phyloP scores from a whole-genome alignment of 2,329 filamentous ascomycete species.

The Metarhizium sp. region DNA sequence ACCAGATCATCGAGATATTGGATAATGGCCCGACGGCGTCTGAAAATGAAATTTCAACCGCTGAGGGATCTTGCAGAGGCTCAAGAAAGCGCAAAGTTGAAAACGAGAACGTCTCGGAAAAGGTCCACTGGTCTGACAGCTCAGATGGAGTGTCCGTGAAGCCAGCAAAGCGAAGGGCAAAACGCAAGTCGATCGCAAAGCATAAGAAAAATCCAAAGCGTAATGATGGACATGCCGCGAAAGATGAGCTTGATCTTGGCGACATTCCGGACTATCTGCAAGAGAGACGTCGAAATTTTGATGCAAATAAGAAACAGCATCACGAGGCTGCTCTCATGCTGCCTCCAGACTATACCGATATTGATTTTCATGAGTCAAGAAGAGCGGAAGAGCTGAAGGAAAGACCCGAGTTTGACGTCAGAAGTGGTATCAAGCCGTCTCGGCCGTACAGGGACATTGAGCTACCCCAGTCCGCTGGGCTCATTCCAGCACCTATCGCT shows the following conservation, averaged over 20 bases:
- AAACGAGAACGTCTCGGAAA: conserved; percentile 27
- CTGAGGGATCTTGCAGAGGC: conserved; percentile 3
- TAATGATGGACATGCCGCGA: conserved; percentile 26
- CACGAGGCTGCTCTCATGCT: conserved; percentile 62
- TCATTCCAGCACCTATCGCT: conserved; percentile 82
- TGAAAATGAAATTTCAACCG: conserved; percentile 9
- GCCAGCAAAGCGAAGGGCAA: conserved; percentile 30
- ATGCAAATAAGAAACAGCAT: conserved; percentile 47
- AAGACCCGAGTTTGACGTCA: conserved; percentile 56
- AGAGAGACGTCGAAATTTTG: conserved; percentile 59
- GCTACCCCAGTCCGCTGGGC: conserved; percentile 63
- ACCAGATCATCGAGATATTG: conserved; percentile 15
- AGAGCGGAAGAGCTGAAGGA: conserved; percentile 39
- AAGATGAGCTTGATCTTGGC: conserved; percentile 38
- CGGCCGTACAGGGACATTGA: conserved; percentile 66
- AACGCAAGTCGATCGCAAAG: conserved; percentile 19
- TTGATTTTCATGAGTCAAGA: conserved; percentile 53
- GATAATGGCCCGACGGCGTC: conserved; percentile 16
- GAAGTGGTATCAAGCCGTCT: conserved; percentile 50
- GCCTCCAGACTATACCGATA: conserved; percentile 66
- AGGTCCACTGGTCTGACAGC: conserved; percentile 48
- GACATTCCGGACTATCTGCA: conserved; percentile 66
- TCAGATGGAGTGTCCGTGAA: conserved; percentile 50
- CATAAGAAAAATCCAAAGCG: conserved; percentile 16
- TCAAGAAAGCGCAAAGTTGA: conserved; percentile 27